Percentiles rank a stretch among this genome's conserved stretches.
These are phyloP conservation scores for Capsella bursapastoris DNA, from an alignment of 345 rosid genomes.

Conservation along the genomic window DNA sequence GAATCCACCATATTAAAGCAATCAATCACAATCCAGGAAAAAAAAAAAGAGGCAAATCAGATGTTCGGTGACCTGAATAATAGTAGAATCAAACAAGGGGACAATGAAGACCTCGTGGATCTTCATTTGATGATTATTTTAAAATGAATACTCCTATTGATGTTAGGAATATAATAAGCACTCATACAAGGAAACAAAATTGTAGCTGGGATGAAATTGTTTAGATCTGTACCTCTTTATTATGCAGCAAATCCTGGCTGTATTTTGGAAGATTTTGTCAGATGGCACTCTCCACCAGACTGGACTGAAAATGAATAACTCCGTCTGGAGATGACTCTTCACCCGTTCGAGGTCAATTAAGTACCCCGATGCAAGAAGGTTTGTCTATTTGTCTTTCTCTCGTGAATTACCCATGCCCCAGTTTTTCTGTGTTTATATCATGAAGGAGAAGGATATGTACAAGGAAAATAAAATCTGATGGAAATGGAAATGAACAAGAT, in stretches of 20 bases:
- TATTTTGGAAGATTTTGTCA: slow-evolving; percentile 94
- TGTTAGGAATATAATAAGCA: slow-evolving; percentile 12
- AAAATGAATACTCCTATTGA: slow-evolving; percentile 8
- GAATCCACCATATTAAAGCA: too few species aligned
- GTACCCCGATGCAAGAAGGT: slow-evolving; percentile 98
- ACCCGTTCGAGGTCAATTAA: slow-evolving; percentile 73
- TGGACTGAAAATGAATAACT: slow-evolving; percentile 71
- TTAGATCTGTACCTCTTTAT: slow-evolving; percentile 11
- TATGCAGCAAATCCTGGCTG: slow-evolving; percentile 99
- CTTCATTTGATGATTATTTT: slow-evolving; percentile 48
- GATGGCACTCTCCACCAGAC: slow-evolving; percentile 99
- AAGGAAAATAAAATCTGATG: not conserved
- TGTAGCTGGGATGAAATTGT: slow-evolving; percentile 12
- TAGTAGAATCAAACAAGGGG: too few species aligned
- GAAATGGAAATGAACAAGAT: not conserved
- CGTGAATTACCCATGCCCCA: not conserved
- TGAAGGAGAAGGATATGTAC: too few species aligned
- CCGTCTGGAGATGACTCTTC: slow-evolving; percentile 58
- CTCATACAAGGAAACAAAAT: not conserved
- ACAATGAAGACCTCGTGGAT: too few species aligned
- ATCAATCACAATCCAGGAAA: too few species aligned
- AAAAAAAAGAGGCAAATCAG: too few species aligned
- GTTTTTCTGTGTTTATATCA: not conserved
- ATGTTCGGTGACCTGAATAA: too few species aligned
- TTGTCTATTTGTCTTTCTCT: not conserved